phyloP scores from a whole-genome alignment of 305 asterid species.

The Ilex paraguariensis region DNA sequence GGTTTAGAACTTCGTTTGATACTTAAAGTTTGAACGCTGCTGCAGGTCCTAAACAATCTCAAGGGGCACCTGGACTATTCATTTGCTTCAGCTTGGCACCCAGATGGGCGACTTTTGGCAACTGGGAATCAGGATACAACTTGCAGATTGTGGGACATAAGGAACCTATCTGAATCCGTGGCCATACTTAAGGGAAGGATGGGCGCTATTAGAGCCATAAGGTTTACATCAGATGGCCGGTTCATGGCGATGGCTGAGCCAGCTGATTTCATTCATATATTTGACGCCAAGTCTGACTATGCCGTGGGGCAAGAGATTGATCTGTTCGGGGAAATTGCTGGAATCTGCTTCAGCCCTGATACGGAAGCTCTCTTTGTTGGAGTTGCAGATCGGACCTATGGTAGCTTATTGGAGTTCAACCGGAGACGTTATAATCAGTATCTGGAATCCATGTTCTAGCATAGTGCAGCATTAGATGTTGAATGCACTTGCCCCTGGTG shows the following conservation, averaged over 20 bases:
- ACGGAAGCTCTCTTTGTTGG: constrained; percentile 65
- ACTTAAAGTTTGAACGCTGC: background rate
- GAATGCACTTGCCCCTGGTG: no score
- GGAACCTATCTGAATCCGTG: constrained; percentile 52
- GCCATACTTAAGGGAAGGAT: constrained; percentile 56
- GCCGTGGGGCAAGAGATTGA: constrained; percentile 54
- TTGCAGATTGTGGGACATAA: constrained; percentile 70
- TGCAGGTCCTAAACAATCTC: constrained; percentile 43
- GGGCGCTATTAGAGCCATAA: constrained; percentile 65
- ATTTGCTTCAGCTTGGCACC: constrained; percentile 81
- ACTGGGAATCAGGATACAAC: constrained; percentile 84
- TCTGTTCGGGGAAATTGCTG: constrained; percentile 76
- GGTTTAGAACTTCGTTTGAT: background rate
- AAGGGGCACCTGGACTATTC: constrained; percentile 74
- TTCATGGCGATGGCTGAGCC: constrained; percentile 83
- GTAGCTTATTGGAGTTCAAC: constrained; percentile 66
- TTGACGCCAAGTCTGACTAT: constrained; percentile 45
- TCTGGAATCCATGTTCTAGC: constrained; percentile 31
- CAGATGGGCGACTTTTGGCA: constrained; percentile 55
- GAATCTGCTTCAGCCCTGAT: constrained; percentile 69
- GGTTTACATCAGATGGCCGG: constrained; percentile 61
- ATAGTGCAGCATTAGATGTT: background rate
- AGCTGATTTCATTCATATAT: constrained; percentile 70
- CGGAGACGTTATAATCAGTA: constrained; percentile 31
- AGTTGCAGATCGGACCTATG: constrained; percentile 64